phyloP scores from a whole-genome alignment of 345 rosid genomes.

The Acer saccharum region DNA sequence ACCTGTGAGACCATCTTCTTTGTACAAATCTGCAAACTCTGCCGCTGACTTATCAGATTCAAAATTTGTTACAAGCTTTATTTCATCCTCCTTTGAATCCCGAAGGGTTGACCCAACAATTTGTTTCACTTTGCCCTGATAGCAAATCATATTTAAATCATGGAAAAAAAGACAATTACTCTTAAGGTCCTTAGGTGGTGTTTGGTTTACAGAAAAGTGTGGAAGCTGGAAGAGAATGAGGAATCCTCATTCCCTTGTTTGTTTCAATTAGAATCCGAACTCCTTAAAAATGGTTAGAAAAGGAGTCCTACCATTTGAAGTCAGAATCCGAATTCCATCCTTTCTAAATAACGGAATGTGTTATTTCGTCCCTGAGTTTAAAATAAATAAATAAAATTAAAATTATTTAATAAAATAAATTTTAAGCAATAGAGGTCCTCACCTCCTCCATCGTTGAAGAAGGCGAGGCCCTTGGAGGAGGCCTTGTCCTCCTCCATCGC shows the following conservation, averaged over 20 bases:
- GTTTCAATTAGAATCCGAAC: too few species aligned
- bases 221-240: background rate
- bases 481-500: too few species aligned
- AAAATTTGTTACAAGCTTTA: slow-evolving; percentile 76
- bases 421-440: too few species aligned
- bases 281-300: too few species aligned
- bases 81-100: slow-evolving; percentile 70
- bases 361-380: background rate
- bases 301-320: too few species aligned
- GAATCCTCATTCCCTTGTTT: background rate
- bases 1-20: slow-evolving; percentile 72
- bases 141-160: slow-evolving; percentile 10
- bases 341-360: background rate
- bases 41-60: slow-evolving; percentile 78
- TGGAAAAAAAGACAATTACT: background rate
- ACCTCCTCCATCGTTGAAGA: too few species aligned
- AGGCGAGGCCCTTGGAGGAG: too few species aligned
- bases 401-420: background rate
- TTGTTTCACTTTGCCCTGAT: slow-evolving; percentile 92
- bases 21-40: slow-evolving; percentile 79
- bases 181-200: background rate
- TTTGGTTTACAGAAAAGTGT: background rate
- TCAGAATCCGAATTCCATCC: background rate
- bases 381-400: background rate
- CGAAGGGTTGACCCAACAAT: slow-evolving; percentile 91